phyloP scores from a whole-genome alignment of 164 flowering plant genomes.

The Nymphaea thermarum region DNA sequence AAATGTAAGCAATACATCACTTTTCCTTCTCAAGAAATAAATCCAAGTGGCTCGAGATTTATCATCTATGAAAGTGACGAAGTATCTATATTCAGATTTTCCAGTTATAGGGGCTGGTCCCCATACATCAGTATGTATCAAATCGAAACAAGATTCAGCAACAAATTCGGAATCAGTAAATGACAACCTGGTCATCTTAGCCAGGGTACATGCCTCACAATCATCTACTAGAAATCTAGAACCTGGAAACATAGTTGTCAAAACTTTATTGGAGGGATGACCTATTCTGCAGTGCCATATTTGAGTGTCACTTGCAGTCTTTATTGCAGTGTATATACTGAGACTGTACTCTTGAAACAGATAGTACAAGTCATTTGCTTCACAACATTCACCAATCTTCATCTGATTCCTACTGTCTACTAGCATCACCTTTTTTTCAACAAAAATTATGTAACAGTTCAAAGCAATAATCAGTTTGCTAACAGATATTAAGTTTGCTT shows the following conservation, averaged over 20 bases:
- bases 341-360: no score
- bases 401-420: no score
- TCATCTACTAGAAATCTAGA: neutral
- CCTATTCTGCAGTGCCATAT: neutral
- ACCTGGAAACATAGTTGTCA: neutral
- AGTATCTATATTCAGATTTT: neutral
- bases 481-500: no score
- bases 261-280: neutral
- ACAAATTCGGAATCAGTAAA: neutral
- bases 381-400: no score
- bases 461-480: no score
- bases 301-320: neutral
- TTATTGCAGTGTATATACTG: no score
- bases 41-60: neutral
- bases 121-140: slow-evolving; percentile 1
- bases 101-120: neutral
- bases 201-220: neutral
- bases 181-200: neutral
- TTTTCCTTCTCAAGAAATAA: neutral
- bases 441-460: no score
- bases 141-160: neutral
- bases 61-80: neutral
- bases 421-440: no score
- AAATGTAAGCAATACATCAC: neutral
- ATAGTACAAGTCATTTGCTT: no score